Evolutionary conservation across 192 early-diverging fungal genomes (phyloP).

Genomic region (Chytriomyces sp.): DNA sequence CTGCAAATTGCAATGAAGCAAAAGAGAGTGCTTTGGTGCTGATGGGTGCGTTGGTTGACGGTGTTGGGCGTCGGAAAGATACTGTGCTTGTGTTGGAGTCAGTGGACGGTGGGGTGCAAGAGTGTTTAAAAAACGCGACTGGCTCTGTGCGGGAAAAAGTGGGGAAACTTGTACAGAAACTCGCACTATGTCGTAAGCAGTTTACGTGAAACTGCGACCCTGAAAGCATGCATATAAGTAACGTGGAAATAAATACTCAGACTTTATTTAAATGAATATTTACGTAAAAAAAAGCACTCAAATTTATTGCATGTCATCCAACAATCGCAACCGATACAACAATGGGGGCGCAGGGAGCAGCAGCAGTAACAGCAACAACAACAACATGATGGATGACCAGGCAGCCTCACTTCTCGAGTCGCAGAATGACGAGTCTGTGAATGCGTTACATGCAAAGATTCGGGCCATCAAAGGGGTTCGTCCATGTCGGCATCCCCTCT

Average conservation of each 20-base stretch:
- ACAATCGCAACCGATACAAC: constrained; percentile 19
- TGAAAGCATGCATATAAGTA: too few species aligned
- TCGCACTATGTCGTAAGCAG: too few species aligned
- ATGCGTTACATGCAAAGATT: constrained; percentile 33
- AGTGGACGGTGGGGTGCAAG: too few species aligned
- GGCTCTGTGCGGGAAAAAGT: too few species aligned
- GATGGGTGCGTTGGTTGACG: not conserved
- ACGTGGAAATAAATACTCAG: too few species aligned
- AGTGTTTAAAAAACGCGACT: too few species aligned
- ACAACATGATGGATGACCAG: constrained; percentile 10
- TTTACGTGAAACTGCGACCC: too few species aligned
- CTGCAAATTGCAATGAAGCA: not conserved
- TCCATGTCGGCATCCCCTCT: not conserved
- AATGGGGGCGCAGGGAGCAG: constrained; percentile 1
- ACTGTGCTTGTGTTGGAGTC: not conserved
- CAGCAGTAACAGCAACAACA: not conserved
- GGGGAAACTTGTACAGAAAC: too few species aligned
- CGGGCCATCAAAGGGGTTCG: constrained; percentile 36
- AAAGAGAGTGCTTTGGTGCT: not conserved
- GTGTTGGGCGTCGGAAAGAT: not conserved
- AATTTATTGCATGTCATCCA: not conserved
- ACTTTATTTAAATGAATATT: too few species aligned
- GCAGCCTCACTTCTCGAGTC: constrained; percentile 35
- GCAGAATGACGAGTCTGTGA: constrained; percentile 32
- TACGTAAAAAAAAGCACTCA: too few species aligned